phyloP scores from a whole-genome alignment of 305 asterid species.

The Nicotiana rustica region DNA sequence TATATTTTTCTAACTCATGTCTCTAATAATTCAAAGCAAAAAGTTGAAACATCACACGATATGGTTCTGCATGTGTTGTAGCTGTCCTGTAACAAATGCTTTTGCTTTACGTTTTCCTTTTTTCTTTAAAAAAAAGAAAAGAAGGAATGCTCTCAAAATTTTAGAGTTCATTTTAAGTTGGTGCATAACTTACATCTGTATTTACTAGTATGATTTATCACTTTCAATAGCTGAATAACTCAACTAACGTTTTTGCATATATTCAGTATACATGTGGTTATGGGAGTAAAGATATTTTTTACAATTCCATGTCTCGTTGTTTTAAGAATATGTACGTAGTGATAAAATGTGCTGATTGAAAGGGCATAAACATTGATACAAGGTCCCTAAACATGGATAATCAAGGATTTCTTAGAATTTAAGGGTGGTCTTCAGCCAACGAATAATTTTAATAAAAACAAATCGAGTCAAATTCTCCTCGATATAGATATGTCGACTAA shows the following conservation, averaged over 20 bases:
- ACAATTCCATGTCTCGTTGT: not conserved
- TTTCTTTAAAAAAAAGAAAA: too few relatives aligned
- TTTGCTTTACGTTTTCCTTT: not conserved
- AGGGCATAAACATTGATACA: not conserved
- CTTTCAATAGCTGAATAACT: constrained; percentile 14
- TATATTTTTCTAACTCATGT: not conserved
- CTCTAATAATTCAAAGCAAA: not conserved
- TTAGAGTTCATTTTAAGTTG: not conserved
- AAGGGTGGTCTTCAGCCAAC: not conserved
- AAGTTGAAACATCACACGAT: not conserved
- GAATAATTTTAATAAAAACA: not conserved
- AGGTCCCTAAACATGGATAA: not conserved
- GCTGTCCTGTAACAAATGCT: not conserved
- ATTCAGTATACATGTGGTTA: not conserved
- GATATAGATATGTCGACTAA: too few relatives aligned
- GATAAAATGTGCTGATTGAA: not conserved
- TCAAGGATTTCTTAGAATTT: not conserved
- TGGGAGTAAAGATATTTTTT: not conserved
- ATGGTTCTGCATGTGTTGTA: not conserved
- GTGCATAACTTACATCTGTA: not conserved
- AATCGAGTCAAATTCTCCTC: too few relatives aligned
- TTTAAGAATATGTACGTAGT: not conserved
- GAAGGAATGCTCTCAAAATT: not conserved
- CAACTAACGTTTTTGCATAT: not conserved
- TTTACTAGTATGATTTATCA: not conserved